Base-by-base conservation (phyloP, 257 asterid species). In the Solanum sitiens region DNA sequence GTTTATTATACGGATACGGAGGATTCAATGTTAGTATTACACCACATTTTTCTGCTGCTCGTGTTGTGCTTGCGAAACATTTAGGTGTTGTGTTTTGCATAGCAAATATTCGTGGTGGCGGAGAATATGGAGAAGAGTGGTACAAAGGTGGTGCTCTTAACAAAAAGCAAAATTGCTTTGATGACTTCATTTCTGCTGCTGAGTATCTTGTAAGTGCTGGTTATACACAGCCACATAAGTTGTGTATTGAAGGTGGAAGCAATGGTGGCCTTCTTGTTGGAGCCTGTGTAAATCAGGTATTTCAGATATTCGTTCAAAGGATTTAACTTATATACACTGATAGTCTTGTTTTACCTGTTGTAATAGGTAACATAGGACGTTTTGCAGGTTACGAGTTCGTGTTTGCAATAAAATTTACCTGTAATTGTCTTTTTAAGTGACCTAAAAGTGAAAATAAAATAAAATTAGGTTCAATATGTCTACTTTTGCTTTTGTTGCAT, bases 51-150 rank as follows among this genome's bases (percentile, higher is more conserved):
- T 79, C 94, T 18, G 93, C 91, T 80, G 85, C 90, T 89, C 98
- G 96, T 16, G 91, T 92, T 88, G 90, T 95, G 90, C 88, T 95
- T 14, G 92, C 93, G 82, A 95, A 91, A 88, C 95, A 97, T 90
- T 90, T 97, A 91, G 95, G 92, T 88, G 92, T 83, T 73, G 93
- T 97, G 79, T 90, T 92, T 91, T 96, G 98, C 92, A 27, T 94
- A 65, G 98, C 98, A 35, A 97, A 97, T 88, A 95, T 97, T 90
- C 98, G 99, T 59, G 99, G 99, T 50, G 99, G 99, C 56, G 99
- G 98, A 44, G 99, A 96, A 88, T 96, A 97, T 87, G 99, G 99
- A 87, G 98, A 96, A 89, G 99, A 96, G 89, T 97, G 99, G 99
- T 98, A 96, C 89, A 97, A 95, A 93, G 95, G 95, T 83, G 99